These are phyloP conservation scores for Neurospora sp. DNA, from an alignment of 495 filamentous ascomycete species.

Conservation along the genomic window DNA sequence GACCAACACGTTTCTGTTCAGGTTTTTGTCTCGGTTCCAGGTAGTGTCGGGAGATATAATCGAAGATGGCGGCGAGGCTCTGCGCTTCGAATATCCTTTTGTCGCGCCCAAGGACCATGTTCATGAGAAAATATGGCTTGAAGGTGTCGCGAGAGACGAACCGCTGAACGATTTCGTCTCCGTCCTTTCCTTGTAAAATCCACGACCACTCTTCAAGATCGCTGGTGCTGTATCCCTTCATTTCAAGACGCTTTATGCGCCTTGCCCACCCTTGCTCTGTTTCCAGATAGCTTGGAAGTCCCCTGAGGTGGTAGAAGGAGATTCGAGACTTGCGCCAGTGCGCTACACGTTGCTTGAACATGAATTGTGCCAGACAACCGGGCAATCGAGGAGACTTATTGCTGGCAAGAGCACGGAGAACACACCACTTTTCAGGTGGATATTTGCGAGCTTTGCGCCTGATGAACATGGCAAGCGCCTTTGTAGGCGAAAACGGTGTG, in stretches of 20 bases:
- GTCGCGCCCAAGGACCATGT: constrained; percentile 22
- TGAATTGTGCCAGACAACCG: constrained; percentile 20
- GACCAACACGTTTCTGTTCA: neutral
- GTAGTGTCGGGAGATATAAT: constrained; percentile 22
- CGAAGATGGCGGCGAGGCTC: constrained; percentile 20
- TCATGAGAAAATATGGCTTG: constrained; percentile 32
- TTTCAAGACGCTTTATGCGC: constrained; percentile 14
- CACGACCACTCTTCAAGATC: constrained; percentile 31
- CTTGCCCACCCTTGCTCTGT: constrained; percentile 19
- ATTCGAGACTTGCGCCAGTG: constrained; percentile 2
- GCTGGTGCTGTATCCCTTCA: constrained; percentile 12
- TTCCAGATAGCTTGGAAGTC: constrained; percentile 9
- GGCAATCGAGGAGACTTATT: constrained; percentile 19
- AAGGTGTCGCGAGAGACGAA: constrained; percentile 19
- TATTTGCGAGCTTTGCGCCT: constrained; percentile 2
- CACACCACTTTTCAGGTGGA: constrained; percentile 1
- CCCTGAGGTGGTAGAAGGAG: neutral
- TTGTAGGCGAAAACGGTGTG: constrained; percentile 7
- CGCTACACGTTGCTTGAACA: constrained; percentile 20
- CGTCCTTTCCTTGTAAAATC: constrained; percentile 27
- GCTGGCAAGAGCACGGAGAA: constrained; percentile 10
- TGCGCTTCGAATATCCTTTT: constrained; percentile 17
- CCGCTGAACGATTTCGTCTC: constrained; percentile 23
- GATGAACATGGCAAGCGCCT: constrained; percentile 5
- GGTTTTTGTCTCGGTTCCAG: constrained; percentile 1